Percentiles rank a stretch among this genome's conserved stretches.
Evolutionary conservation across 2,329 filamentous ascomycete species (phyloP).

Genomic region (Phaeosphaeriaceae sp.): DNA sequence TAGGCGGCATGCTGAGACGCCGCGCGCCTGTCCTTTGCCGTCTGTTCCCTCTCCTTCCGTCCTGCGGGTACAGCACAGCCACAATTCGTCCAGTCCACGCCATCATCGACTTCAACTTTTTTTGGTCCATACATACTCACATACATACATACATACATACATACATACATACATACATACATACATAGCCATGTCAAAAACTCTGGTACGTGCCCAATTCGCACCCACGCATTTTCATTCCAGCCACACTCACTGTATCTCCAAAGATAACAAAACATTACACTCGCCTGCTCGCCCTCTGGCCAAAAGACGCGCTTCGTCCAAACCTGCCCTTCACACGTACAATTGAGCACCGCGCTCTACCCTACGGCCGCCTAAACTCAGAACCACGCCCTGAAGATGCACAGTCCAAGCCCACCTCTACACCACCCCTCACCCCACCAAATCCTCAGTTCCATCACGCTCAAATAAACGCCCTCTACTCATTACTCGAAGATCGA

Average conservation of each 20-base stretch:
- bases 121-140: too few relatives aligned
- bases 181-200: conserved; percentile 18
- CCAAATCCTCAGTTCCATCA: conserved; percentile 44
- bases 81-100: too few relatives aligned
- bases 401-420: conserved; percentile 9
- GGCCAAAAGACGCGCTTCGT: conserved; percentile 59
- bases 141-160: too few relatives aligned
- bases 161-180: too few relatives aligned
- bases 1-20: too few relatives aligned
- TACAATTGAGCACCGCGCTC: conserved; percentile 51
- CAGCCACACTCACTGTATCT: background rate
- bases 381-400: conserved; percentile 24
- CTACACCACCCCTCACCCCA: conserved; percentile 14
- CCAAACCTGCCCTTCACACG: conserved; percentile 55
- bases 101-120: too few relatives aligned
- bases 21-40: too few relatives aligned
- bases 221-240: too few relatives aligned
- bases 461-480: conserved; percentile 63
- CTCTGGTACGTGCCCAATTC: conserved; percentile 18
- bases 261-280: conserved; percentile 55
- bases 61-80: background rate
- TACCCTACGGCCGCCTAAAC: conserved; percentile 35
- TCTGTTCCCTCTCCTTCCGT: background rate
- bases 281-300: conserved; percentile 56
- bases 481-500: conserved; percentile 65